Conservation (phyloP, 2,329 filamentous ascomycete species). For the Colletotrichum somersetense region DNA sequence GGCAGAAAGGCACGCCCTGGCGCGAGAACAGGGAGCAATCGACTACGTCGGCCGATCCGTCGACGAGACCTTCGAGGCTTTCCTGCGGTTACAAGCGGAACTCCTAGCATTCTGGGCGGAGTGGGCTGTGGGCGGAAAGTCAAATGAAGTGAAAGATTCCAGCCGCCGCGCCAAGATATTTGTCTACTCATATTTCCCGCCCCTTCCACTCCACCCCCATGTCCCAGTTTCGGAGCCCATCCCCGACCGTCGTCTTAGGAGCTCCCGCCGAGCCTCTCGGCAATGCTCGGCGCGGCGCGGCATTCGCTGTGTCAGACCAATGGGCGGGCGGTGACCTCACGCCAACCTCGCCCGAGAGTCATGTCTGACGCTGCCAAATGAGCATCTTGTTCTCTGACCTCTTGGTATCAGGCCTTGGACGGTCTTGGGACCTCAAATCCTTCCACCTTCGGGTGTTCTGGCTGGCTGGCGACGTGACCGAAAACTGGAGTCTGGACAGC, state of each 20-base stretch:
- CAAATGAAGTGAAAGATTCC: not conserved
- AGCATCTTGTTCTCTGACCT: not conserved
- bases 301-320: slow-evolving; percentile 36
- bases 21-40: not conserved
- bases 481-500: not conserved
- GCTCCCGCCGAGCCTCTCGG: slow-evolving; percentile 41
- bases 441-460: slow-evolving; percentile 8
- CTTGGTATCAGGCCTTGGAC: slow-evolving; percentile 22
- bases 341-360: slow-evolving; percentile 35
- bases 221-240: slow-evolving; percentile 25
- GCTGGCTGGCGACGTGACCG: not conserved
- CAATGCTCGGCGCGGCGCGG: slow-evolving; percentile 40
- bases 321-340: slow-evolving; percentile 7
- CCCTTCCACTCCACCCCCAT: slow-evolving; percentile 15
- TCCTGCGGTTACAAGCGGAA: slow-evolving; percentile 21
- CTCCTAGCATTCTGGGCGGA: slow-evolving; percentile 2
- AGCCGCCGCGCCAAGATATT: slow-evolving; percentile 32
- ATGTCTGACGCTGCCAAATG: slow-evolving; percentile 31
- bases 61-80: slow-evolving; percentile 9
- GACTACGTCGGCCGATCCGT: slow-evolving; percentile 2
- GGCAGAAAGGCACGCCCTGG: slow-evolving; percentile 17
- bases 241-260: slow-evolving; percentile 24
- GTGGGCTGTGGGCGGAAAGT: slow-evolving; percentile 12
- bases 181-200: not conserved
- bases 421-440: slow-evolving; percentile 33